A percentile compares a stretch with the other conserved stretches of the same genome.
Evolutionary conservation across 192 early-diverging fungal species (phyloP).

Genomic region (Phlyctochytrium planicorne): DNA sequence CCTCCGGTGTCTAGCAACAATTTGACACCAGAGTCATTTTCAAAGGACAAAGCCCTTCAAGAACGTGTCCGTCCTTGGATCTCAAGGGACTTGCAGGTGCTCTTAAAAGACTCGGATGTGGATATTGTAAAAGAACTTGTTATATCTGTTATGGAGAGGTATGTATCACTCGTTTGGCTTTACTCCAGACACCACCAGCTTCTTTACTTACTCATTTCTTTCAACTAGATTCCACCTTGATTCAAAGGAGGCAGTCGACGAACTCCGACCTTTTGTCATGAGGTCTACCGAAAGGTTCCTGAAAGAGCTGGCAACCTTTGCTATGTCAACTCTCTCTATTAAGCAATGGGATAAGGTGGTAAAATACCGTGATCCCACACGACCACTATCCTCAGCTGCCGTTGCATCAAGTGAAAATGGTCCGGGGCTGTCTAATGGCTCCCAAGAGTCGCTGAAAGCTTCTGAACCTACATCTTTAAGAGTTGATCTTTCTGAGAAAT

Average conservation of each 20-base stretch:
- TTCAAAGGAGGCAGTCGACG: neutral
- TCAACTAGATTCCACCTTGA: neutral
- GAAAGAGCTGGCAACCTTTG: neutral
- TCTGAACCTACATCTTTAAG: neutral
- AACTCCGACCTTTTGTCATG: neutral
- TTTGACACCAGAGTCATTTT: neutral
- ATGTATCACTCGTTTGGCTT: neutral
- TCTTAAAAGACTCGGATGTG: neutral
- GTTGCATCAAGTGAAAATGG: neutral
- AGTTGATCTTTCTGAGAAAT: neutral
- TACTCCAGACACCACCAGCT: neutral
- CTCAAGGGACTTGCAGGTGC: neutral
- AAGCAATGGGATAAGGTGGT: slow-evolving; percentile 1
- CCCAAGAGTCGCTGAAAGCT: too few species aligned
- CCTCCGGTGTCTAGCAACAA: neutral
- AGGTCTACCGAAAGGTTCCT: neutral
- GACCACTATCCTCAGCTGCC: too few species aligned
- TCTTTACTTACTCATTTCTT: neutral
- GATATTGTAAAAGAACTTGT: neutral
- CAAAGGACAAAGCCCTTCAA: neutral
- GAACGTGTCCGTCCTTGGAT: neutral
- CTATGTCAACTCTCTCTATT: neutral
- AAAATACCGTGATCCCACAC: neutral
- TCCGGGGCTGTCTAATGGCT: neutral
- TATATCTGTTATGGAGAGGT: neutral